These are phyloP conservation scores for Cyclotella cryptica DNA, from an alignment of 108 stramenopile species.

Conservation along the genomic window DNA sequence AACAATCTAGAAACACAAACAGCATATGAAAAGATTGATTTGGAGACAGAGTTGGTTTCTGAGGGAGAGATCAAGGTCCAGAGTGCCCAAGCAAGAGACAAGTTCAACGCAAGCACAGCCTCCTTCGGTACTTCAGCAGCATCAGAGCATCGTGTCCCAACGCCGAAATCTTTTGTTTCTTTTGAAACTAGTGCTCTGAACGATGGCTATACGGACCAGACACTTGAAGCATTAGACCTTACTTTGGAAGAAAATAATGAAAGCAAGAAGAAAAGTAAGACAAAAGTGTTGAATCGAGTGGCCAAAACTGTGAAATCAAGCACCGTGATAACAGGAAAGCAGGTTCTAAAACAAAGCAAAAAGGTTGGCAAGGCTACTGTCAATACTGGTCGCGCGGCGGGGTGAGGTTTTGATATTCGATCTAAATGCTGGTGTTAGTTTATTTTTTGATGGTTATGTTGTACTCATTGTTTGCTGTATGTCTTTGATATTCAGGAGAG, in stretches of 20 bases:
- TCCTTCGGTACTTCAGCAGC: neutral
- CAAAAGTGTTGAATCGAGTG: conserved; percentile 52
- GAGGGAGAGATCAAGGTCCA: neutral
- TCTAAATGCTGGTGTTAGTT: neutral
- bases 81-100: neutral
- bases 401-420: conserved; percentile 48
- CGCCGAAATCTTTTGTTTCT: neutral
- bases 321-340: conserved; percentile 62
- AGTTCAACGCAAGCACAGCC: neutral
- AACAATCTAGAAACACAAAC: neutral
- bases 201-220: neutral
- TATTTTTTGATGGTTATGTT: neutral
- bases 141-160: neutral
- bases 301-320: conserved; percentile 58
- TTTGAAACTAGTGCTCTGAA: neutral
- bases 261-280: conserved; percentile 37
- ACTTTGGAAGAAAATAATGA: conserved; percentile 1
- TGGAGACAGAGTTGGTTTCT: neutral
- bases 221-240: neutral
- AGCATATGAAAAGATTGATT: neutral
- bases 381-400: conserved; percentile 55
- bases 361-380: conserved; percentile 67
- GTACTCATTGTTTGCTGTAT: neutral
- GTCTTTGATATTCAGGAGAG: conserved; percentile 13
- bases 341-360: conserved; percentile 56